Evolutionary conservation across 2,329 filamentous ascomycete genomes (phyloP).

Genomic region (Penicillium aurantiogriseum): DNA sequence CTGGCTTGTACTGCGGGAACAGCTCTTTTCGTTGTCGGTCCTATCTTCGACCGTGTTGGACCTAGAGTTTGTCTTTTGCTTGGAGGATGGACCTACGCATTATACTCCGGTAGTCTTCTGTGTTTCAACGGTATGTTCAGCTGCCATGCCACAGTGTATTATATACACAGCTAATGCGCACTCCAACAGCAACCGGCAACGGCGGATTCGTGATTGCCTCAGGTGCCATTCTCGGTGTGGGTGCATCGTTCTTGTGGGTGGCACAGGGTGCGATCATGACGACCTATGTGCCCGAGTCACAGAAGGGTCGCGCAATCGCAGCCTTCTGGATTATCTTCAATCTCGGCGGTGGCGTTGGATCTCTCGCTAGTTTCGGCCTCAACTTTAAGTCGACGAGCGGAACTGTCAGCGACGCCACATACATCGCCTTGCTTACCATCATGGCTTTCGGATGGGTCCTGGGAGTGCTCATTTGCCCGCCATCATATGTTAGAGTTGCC

Average conservation of each 20-base stretch:
- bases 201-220: conserved; percentile 47
- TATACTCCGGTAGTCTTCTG: conserved; percentile 48
- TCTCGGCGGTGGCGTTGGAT: conserved; percentile 46
- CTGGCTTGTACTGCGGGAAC: conserved; percentile 45
- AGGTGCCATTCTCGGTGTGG: conserved; percentile 48
- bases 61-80: conserved; percentile 45
- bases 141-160: background rate
- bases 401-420: conserved; percentile 52
- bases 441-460: conserved; percentile 53
- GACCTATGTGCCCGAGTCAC: conserved; percentile 45
- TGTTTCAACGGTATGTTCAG: conserved; percentile 40
- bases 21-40: conserved; percentile 47
- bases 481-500: conserved; percentile 42
- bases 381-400: conserved; percentile 44
- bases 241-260: conserved; percentile 49
- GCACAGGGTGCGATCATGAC: conserved; percentile 52
- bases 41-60: conserved; percentile 46
- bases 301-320: conserved; percentile 47
- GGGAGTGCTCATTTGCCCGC: conserved; percentile 51
- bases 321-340: conserved; percentile 51
- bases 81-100: conserved; percentile 49
- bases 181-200: conserved; percentile 33
- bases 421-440: conserved; percentile 51
- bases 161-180: background rate
- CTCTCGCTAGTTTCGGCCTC: conserved; percentile 46